A percentile compares a stretch with the other conserved stretches of the same genome.
Conservation (phyloP, 306 rosid genomes). For the Cicer bijugum region DNA sequence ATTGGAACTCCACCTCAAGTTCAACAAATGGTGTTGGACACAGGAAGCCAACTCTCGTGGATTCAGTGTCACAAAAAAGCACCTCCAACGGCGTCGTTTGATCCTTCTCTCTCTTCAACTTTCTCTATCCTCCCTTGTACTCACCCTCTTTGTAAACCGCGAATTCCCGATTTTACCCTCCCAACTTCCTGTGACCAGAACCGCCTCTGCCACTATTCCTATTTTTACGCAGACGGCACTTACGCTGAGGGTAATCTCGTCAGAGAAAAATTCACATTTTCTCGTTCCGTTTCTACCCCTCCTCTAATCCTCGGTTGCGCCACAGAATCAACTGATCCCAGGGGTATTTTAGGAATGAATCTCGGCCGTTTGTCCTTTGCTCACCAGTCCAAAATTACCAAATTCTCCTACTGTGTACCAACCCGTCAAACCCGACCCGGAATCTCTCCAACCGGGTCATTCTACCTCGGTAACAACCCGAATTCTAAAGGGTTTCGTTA, state of each 20-base stretch:
- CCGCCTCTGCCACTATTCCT: conserved; percentile 92
- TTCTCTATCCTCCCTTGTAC: conserved; percentile 83
- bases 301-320: conserved; percentile 86
- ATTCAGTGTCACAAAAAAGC: conserved; percentile 68
- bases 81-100: conserved; percentile 62
- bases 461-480: conserved; percentile 79
- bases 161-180: conserved; percentile 91
- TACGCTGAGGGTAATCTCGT: conserved; percentile 93
- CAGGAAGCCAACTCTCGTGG: conserved; percentile 93
- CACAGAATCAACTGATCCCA: conserved; percentile 62
- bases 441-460: conserved; percentile 58
- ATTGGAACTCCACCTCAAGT: conserved; percentile 89
- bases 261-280: conserved; percentile 70
- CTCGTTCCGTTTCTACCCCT: conserved; percentile 69
- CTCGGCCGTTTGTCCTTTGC: conserved; percentile 75
- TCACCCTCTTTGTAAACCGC: conserved; percentile 80
- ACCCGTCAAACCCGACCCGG: conserved; percentile 49
- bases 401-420: conserved; percentile 88
- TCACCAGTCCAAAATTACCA: conserved; percentile 68
- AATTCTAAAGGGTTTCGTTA: conserved; percentile 53
- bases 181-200: conserved; percentile 90
- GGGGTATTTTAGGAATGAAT: conserved; percentile 94
- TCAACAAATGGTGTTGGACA: conserved; percentile 75
- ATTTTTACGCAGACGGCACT: conserved; percentile 93
- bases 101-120: conserved; percentile 88